A percentile compares a stretch with the other conserved stretches of the same genome.
phyloP scores from a whole-genome alignment of 2,329 filamentous ascomycete genomes.

The Neofusicoccum parvum region DNA sequence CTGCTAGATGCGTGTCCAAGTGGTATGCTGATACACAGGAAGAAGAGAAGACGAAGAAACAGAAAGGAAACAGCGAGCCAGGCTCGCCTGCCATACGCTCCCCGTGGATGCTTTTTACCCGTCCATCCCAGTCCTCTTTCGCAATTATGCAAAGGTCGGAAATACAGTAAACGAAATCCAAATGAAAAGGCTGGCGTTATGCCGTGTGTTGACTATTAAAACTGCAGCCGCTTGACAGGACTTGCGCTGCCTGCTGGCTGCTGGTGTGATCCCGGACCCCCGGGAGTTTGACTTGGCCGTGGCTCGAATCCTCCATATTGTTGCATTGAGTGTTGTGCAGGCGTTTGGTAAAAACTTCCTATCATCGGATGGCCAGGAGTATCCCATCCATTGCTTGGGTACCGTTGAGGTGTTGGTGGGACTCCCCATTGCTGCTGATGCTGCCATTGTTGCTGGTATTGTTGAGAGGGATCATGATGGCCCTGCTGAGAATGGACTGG shows the following conservation, averaged over 20 bases:
- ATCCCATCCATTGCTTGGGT: neutral
- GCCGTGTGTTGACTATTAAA: neutral
- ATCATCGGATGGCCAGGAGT: constrained; percentile 13
- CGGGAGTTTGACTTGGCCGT: neutral
- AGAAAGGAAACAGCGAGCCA: neutral
- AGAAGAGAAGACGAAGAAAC: constrained; percentile 1
- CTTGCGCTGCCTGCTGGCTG: neutral
- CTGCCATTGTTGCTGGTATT: constrained; percentile 23
- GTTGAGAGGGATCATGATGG: constrained; percentile 23
- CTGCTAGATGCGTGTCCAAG: neutral
- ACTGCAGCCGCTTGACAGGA: constrained; percentile 13
- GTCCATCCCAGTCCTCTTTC: neutral
- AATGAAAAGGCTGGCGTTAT: neutral
- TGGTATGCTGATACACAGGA: constrained; percentile 16
- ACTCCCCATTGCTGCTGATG: constrained; percentile 3
- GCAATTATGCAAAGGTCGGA: neutral
- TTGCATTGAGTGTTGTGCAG: constrained; percentile 9
- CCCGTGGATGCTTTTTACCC: neutral
- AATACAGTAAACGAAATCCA: neutral
- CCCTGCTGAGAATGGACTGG: constrained; percentile 15
- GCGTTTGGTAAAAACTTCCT: constrained; percentile 13
- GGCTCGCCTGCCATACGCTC: neutral
- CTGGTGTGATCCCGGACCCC: neutral
- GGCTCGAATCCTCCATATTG: constrained; percentile 8
- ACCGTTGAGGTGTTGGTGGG: constrained; percentile 10